A percentile compares a stretch with the other conserved stretches of the same genome.
Evolutionary conservation across 305 asterid species (phyloP).

Genomic region (Petunia hybrid): DNA sequence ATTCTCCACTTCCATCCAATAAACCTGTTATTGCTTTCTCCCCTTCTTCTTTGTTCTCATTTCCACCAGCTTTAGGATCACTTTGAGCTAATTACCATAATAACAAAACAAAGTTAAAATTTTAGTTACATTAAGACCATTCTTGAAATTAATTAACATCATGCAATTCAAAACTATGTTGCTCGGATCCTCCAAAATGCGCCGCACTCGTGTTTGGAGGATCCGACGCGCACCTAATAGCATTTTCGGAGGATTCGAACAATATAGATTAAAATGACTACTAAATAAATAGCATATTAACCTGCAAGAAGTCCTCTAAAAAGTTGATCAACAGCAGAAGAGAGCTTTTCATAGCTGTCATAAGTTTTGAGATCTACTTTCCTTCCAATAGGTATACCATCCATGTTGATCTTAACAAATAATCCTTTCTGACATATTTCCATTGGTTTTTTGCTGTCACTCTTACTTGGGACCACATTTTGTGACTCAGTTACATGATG

Average conservation of each 20-base stretch:
- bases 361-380: slow-evolving; percentile 81
- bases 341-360: slow-evolving; percentile 75
- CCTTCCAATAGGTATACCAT: slow-evolving; percentile 89
- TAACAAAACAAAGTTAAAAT: neutral
- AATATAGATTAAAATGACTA: too few relatives aligned
- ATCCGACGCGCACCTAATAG: too few relatives aligned
- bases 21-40: slow-evolving; percentile 63
- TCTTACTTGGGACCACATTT: slow-evolving; percentile 42
- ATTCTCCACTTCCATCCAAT: slow-evolving; percentile 89
- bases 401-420: slow-evolving; percentile 97
- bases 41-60: slow-evolving; percentile 47
- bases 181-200: too few relatives aligned
- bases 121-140: neutral
- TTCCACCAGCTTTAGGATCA: slow-evolving; percentile 52
- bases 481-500: slow-evolving; percentile 46
- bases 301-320: slow-evolving; percentile 84
- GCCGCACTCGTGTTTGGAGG: too few relatives aligned
- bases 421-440: slow-evolving; percentile 54
- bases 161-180: too few relatives aligned
- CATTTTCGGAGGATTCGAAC: too few relatives aligned
- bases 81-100: slow-evolving; percentile 58
- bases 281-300: neutral
- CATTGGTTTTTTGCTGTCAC: slow-evolving; percentile 43
- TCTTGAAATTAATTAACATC: neutral
- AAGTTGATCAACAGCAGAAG: slow-evolving; percentile 77